phyloP scores from a whole-genome alignment of 805 yeast genomes.

The Hemisphaericaspora nanyangensis region DNA sequence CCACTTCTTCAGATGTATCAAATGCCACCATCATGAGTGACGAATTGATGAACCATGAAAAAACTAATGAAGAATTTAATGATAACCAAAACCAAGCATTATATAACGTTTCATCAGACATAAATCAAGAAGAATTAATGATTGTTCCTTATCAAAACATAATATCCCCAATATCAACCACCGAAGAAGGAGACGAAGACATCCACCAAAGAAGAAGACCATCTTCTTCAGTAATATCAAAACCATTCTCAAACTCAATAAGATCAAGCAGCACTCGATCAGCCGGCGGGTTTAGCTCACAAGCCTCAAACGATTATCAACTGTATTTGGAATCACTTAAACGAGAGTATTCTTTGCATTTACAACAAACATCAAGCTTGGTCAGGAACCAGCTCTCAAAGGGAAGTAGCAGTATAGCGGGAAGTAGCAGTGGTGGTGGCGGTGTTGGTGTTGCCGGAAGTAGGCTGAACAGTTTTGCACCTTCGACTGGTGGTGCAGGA shows the following conservation, averaged over 20 bases:
- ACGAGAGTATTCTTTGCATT: constrained; percentile 6
- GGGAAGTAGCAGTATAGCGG: too few relatives aligned
- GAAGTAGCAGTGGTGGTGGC: constrained; percentile 1
- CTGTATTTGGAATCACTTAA: constrained; percentile 7
- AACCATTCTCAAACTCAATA: constrained; percentile 1
- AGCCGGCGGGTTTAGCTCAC: constrained; percentile 1
- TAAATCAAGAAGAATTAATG: constrained; percentile 8
- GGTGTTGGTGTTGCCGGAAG: too few relatives aligned
- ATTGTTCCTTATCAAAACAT: constrained; percentile 15
- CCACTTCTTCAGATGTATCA: background rate
- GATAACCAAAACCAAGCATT: background rate
- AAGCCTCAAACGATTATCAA: constrained; percentile 7
- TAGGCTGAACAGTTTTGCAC: too few relatives aligned
- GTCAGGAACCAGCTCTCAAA: background rate
- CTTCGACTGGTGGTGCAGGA: too few relatives aligned
- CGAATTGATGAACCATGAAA: background rate
- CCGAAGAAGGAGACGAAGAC: background rate
- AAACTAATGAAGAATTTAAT: background rate
- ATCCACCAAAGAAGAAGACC: constrained; percentile 1
- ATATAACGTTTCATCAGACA: too few relatives aligned
- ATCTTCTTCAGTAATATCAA: constrained; percentile 3
- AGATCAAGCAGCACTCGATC: background rate
- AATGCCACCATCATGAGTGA: background rate
- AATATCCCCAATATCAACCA: constrained; percentile 10
- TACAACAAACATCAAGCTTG: background rate